phyloP scores from a whole-genome alignment of 495 filamentous ascomycete genomes.

The Penicillium macrosclerotiorum region DNA sequence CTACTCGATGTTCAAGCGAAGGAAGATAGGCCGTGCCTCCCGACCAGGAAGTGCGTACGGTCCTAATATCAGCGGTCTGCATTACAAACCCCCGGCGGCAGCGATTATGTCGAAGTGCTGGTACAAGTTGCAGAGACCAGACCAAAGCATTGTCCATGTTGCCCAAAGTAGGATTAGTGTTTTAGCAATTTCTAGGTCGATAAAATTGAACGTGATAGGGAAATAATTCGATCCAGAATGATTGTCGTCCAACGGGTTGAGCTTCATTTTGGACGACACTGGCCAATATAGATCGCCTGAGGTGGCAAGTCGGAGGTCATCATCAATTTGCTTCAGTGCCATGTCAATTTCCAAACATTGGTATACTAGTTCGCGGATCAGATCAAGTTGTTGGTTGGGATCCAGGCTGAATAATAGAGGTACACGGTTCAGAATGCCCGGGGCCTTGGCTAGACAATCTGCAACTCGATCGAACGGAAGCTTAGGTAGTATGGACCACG shows the following conservation, averaged over 20 bases:
- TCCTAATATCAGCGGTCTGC: no score
- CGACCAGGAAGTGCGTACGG: no score
- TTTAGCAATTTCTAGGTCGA: constrained; percentile 18
- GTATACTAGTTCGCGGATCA: constrained; percentile 7
- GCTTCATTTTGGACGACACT: constrained; percentile 13
- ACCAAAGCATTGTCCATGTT: constrained; percentile 23
- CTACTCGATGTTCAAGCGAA: constrained; percentile 19
- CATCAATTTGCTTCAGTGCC: no score
- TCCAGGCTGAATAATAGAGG: constrained; percentile 8
- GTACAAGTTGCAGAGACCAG: constrained; percentile 21
- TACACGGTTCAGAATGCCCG: constrained; percentile 20
- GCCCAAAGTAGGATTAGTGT: constrained; percentile 38
- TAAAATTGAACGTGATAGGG: constrained; percentile 30
- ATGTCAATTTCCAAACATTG: constrained; percentile 25
- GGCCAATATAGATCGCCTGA: constrained; percentile 29
- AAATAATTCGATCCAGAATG: constrained; percentile 23
- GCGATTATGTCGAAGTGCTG: no score
- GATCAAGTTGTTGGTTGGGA: constrained; percentile 4
- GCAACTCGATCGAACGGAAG: constrained; percentile 20
- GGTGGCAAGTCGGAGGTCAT: constrained; percentile 14
- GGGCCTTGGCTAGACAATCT: constrained; percentile 25
- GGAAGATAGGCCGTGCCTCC: constrained; percentile 11
- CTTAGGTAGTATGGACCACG: constrained; percentile 26
- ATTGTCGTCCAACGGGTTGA: neutral
- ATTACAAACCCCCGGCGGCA: no score